Percentiles rank a stretch among this genome's conserved stretches.
Conservation (phyloP, 2,329 filamentous ascomycete genomes). For the Amesomyces nigricolor region DNA sequence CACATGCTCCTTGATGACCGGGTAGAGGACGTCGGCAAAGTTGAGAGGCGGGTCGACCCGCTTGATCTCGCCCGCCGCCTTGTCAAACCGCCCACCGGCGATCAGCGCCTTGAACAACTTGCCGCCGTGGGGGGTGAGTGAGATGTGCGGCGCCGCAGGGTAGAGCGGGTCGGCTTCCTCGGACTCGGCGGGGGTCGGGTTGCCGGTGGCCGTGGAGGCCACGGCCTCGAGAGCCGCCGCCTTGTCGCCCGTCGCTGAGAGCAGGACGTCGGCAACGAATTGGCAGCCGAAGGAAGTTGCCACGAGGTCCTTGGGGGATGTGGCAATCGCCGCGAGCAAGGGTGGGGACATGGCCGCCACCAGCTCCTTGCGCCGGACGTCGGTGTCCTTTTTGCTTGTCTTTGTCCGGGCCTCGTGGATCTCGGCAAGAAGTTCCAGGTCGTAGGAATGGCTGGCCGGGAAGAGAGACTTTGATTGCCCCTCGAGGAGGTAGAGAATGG, state of each 20-base stretch:
- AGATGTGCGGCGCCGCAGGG: slow-evolving; percentile 48
- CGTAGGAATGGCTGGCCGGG: slow-evolving; percentile 55
- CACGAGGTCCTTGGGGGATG: slow-evolving; percentile 62
- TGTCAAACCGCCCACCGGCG: slow-evolving; percentile 81
- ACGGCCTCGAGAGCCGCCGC: slow-evolving; percentile 65
- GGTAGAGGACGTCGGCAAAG: slow-evolving; percentile 79
- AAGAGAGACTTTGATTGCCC: slow-evolving; percentile 57
- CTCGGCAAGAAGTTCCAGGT: slow-evolving; percentile 68
- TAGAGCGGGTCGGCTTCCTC: slow-evolving; percentile 34
- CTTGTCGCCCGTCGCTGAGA: slow-evolving; percentile 72
- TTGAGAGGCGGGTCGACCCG: slow-evolving; percentile 69
- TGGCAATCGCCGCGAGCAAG: slow-evolving; percentile 67
- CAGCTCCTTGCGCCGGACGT: slow-evolving; percentile 69
- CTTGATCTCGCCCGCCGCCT: slow-evolving; percentile 62
- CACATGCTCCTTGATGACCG: slow-evolving; percentile 67
- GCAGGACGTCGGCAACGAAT: slow-evolving; percentile 74
- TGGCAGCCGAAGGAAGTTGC: slow-evolving; percentile 79
- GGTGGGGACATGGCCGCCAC: slow-evolving; percentile 67
- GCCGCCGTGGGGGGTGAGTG: slow-evolving; percentile 58
- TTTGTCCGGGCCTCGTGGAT: slow-evolving; percentile 71
- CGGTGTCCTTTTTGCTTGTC: slow-evolving; percentile 90
- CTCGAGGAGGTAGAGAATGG: slow-evolving; percentile 78
- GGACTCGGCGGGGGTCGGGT: slow-evolving; percentile 41
- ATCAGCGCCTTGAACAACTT: slow-evolving; percentile 89
- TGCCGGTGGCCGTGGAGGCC: slow-evolving; percentile 56